Base-by-base conservation (phyloP, 352 stramenopile species). In the Pilasporangium apinafurcum region DNA sequence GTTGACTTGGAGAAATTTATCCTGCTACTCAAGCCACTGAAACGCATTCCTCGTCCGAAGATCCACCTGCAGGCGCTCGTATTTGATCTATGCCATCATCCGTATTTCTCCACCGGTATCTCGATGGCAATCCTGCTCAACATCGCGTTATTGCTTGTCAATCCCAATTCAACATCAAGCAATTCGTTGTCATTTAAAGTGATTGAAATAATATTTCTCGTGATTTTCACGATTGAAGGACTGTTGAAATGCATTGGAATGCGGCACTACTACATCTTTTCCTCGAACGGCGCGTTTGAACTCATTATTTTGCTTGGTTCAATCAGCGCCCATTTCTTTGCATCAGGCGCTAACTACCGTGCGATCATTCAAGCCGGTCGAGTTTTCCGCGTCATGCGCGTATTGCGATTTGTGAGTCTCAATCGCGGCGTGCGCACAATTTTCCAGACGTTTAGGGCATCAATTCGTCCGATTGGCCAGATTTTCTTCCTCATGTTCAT, bases 401-500 rank as follows among this genome's bases (percentile, higher is more conserved):
- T 90, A 22, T 52, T 90, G 18, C 74, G 74, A 5, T 85, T 90
- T 24, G 74, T 90, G 28, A 76, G 78, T 9, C 47, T 90, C 14
- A 87, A 87, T 48, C 58, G 64, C 13, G 74, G 72, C 6, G 72
- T 90, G 10, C 80, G 85, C 50, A 73, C 75, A 1, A 70, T 90
- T 18, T 90, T 84, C 43, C 78, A 86, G 53, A 90, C 78, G 0
- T 90, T 90, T 33, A 62, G 74, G 13, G 74, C 74, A 5, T 85
- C 69, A 8, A 48, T 90, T 26, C 61, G 65, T 43, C 73, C 78
- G 8, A 74, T 87, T 32, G 69, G 53, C 9, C 70, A 90, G 56
- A 86, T 87, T 42, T 87, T 87, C 56, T 87, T 87, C 31, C 62
- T 90, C 55, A 74, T 90, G 43, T 73, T 83, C 41, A 77, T 83